Base-by-base conservation (phyloP, 257 asterid species). In the Solanum chilense region DNA sequence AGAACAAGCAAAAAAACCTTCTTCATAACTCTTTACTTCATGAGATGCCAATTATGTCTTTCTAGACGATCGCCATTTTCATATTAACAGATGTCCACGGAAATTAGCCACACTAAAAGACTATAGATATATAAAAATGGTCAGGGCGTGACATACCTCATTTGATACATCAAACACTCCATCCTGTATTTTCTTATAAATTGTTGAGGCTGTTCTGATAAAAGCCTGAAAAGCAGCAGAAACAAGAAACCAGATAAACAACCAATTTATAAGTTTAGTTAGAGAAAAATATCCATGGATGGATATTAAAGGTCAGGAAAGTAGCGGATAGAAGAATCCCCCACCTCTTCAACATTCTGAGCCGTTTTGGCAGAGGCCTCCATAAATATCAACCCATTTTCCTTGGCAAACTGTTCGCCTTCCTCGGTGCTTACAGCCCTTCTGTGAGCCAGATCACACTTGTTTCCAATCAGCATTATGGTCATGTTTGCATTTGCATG, bases 141-240 rank as follows among this genome's bases (percentile, higher is more conserved):
- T 69, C 75, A 52, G 39, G 64, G 66, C 75, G 86, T 21, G 82
- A 82, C 88, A 81, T 86, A 97, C 99, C 99, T 95, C 99, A 89
- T 97, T 97, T 75, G 98, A 95, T 80, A 96, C 96, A 66, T 97
- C 99, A 87, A 97, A 94, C 82, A 95, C 95, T 56, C 99, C 99
- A 87, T 97, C 99, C 90, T 96, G 98, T 85, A 97, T 96, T 91
- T 96, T 97, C 95, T 93, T 97, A 91, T 95, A 94, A 77, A 97
- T 96, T 42, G 99, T 93, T 35, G 95, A 91, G 11, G 99, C 98
- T 16, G 99, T 95, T 91, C 92, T 93, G 77, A 94, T 93, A 83
- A 97, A 97, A 71, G 99, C 98, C 98, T 97, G 95, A 86, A 87
- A 83, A 92, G 39, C 86, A 74, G 82, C 76, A 35, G 44, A 89